Base-by-base conservation (phyloP, 495 filamentous ascomycete species). In the Patellaria atrata region DNA sequence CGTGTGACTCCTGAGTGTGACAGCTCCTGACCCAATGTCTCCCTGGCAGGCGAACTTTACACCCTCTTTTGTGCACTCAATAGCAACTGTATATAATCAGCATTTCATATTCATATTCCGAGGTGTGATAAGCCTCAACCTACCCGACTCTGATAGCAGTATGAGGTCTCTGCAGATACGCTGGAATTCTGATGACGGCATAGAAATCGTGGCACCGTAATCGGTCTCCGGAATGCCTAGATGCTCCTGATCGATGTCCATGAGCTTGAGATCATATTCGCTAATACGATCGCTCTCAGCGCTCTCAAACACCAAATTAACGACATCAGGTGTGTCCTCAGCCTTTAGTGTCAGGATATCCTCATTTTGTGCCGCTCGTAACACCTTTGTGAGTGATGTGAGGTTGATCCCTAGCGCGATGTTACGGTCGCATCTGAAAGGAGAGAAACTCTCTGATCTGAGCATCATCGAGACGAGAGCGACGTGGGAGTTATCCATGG, bases 221-320 rank as follows among this genome's bases (percentile, higher is more conserved):
- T 96, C 89, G 9, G 91, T 99, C 44, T 96, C 91, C 18, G 89
- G 89, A 54, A 99, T 99, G 27, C 89, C 89, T 62, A 99, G 60
- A 58, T 99, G 89, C 65, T 99, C 89, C 62, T 99, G 89, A 61
- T 99, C 89, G 57, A 99, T 94, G 58, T 99, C 89, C 91, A 99
- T 99, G 43, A 99, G 71, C 73, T 99, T 99, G 63, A 99, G 78
- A 61, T 99, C 89, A 58, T 96, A 99, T 61, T 96, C 89, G 65
- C 81, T 89, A 41, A 96, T 70, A 32, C 89, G 65, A 58, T 99
- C 89, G 45, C 72, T 82, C 57, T 81, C 80, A 40, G 73, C 65
- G 61, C 73, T 86, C 75, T 99, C 89, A 56, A 99, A 96, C 44
- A 87, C 74, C 40, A 99, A 67, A 67, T 94, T 96, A 30, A 99